phyloP scores from a whole-genome alignment of 768 basidiomycete genomes.

The Cystobasidium onofrii region DNA sequence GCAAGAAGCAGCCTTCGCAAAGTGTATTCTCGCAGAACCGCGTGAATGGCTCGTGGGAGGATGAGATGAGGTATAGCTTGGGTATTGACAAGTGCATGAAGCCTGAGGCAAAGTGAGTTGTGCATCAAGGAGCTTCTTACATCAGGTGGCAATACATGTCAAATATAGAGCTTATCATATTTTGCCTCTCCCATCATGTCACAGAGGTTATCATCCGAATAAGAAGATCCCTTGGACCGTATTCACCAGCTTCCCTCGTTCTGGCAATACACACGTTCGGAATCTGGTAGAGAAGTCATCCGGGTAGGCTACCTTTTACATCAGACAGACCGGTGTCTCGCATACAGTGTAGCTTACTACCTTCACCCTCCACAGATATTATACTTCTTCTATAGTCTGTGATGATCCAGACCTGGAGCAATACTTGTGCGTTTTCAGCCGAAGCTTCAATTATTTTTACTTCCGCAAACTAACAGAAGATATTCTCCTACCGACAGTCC shows the following conservation, averaged over 20 bases:
- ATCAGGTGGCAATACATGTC: not conserved
- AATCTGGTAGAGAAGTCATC: constrained; percentile 3
- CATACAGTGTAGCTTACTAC: not conserved
- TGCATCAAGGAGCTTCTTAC: not conserved
- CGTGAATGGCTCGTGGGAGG: not conserved
- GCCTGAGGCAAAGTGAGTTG: not conserved
- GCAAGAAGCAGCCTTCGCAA: not conserved
- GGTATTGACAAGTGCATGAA: not conserved
- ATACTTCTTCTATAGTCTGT: not conserved
- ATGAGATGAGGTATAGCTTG: not conserved
- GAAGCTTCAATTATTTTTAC: not conserved
- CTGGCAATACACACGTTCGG: not conserved
- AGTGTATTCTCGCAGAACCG: not conserved
- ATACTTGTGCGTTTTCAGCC: not conserved
- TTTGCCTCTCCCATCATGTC: not conserved
- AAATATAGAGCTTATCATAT: not conserved
- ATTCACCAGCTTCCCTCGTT: not conserved
- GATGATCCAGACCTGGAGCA: not conserved
- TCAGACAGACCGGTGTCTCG: not conserved
- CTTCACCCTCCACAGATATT: not conserved
- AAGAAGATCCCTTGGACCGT: not conserved
- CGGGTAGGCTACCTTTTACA: not conserved
- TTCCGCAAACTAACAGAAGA: not conserved
- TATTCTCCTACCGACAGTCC: not conserved
- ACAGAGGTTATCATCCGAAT: constrained; percentile 6